A percentile compares a stretch with the other conserved stretches of the same genome.
These are phyloP conservation scores for Styphnolobium japonicum DNA, from an alignment of 306 rosid species.

Conservation along the genomic window DNA sequence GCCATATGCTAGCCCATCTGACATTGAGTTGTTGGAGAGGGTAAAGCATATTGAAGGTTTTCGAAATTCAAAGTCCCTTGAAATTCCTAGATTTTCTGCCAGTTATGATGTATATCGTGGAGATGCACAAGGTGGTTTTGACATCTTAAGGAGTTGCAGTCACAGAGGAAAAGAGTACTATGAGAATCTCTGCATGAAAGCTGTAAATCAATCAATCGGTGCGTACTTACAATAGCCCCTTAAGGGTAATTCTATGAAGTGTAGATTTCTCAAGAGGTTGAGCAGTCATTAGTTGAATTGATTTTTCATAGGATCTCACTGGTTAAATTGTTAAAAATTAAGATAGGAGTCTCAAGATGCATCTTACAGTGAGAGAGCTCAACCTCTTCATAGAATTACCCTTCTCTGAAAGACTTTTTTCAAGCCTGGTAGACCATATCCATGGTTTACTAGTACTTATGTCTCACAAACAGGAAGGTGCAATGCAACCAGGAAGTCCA, in stretches of 20 bases:
- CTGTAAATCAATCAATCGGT: conserved; percentile 98
- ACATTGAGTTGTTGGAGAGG: conserved; percentile 89
- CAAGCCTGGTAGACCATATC: not conserved
- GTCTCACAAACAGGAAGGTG: not conserved
- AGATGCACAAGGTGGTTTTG: conserved; percentile 64
- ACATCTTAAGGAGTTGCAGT: conserved; percentile 73
- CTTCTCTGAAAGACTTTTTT: not conserved
- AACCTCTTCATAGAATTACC: conserved; percentile 1
- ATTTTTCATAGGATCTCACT: not conserved
- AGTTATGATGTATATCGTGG: conserved; percentile 42
- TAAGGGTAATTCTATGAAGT: not conserved
- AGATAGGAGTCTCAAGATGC: not conserved
- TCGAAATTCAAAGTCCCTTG: conserved; percentile 40
- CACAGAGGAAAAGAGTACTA: conserved; percentile 86
- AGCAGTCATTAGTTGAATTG: not conserved
- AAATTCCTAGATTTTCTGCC: conserved; percentile 29
- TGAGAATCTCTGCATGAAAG: conserved; percentile 98
- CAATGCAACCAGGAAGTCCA: conserved; percentile 7
- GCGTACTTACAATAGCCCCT: conserved; percentile 25
- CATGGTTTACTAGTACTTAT: not conserved
- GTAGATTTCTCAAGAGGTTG: conserved; percentile 20
- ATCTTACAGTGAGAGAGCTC: not conserved
- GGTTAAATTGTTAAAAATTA: conserved; percentile 3
- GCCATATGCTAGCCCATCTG: conserved; percentile 88
- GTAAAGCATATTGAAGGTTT: conserved; percentile 81